These are phyloP conservation scores for Malus fusca DNA, from an alignment of 306 rosid genomes.

Conservation along the genomic window DNA sequence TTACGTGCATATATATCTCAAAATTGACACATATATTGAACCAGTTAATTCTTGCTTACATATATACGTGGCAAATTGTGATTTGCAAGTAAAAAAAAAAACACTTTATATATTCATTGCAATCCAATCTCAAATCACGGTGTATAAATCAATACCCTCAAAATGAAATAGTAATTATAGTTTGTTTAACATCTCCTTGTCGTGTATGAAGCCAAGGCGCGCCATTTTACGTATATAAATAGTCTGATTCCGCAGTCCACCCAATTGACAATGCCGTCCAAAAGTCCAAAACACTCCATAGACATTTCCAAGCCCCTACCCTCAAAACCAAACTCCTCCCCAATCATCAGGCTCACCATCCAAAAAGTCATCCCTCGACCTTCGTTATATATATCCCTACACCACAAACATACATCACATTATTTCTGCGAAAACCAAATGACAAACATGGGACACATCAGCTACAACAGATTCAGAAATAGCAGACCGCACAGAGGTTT, in stretches of 20 bases:
- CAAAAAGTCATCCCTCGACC: conserved; percentile 41
- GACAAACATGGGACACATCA: conserved; percentile 18
- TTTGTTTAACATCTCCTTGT: neutral
- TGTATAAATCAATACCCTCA: too few relatives aligned
- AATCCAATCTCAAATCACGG: too few relatives aligned
- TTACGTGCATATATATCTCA: too few relatives aligned
- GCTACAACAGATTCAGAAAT: conserved; percentile 37
- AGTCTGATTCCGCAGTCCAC: neutral
- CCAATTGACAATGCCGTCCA: conserved; percentile 7
- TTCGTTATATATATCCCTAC: conserved; percentile 25
- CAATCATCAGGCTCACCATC: conserved; percentile 29
- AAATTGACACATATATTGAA: too few relatives aligned
- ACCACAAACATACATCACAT: neutral
- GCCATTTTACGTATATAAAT: too few relatives aligned
- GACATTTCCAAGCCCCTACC: neutral
- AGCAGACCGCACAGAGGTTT: conserved; percentile 36
- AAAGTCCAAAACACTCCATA: neutral
- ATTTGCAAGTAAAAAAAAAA: too few relatives aligned
- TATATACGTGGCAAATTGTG: too few relatives aligned
- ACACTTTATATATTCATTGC: too few relatives aligned
- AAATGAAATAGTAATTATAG: too few relatives aligned
- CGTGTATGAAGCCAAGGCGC: neutral
- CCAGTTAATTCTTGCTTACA: too few relatives aligned
- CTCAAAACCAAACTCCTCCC: conserved; percentile 31
- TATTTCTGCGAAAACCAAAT: neutral